Percentiles rank a stretch among this genome's conserved stretches.
phyloP scores from a whole-genome alignment of 441 rosid species.

The Daphne laureola region DNA sequence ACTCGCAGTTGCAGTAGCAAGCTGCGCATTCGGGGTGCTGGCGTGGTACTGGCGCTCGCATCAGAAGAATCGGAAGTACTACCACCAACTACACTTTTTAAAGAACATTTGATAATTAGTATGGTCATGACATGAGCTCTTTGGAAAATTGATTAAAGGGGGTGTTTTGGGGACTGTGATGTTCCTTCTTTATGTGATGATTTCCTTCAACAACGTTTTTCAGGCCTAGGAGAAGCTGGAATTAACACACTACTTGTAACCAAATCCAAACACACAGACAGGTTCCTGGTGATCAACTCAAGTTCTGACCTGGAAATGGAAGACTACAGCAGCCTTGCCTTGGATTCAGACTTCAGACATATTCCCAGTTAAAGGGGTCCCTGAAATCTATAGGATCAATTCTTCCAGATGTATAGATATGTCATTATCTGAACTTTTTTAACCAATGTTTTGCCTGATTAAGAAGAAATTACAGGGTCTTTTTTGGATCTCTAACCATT shows the following conservation, averaged over 20 bases:
- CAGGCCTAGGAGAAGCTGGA: conserved; percentile 97
- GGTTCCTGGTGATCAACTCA: conserved; percentile 25
- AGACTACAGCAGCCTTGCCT: conserved; percentile 22
- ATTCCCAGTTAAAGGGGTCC: conserved; percentile 8
- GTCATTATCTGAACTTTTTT: too few species aligned
- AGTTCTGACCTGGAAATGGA: conserved; percentile 25
- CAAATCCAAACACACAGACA: conserved; percentile 25
- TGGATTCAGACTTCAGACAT: conserved; percentile 24
- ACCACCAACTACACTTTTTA: conserved; percentile 71
- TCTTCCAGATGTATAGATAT: too few species aligned
- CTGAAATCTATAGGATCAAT: not conserved
- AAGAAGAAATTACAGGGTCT: too few species aligned
- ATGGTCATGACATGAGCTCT: conserved; percentile 30
- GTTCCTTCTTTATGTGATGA: conserved; percentile 34
- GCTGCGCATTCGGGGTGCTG: conserved; percentile 96
- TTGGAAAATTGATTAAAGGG: conserved; percentile 16
- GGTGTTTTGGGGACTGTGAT: conserved; percentile 11
- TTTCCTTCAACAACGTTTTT: conserved; percentile 50
- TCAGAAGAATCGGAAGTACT: conserved; percentile 95
- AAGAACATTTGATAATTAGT: conserved; percentile 50
- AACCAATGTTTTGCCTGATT: too few species aligned
- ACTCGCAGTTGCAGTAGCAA: conserved; percentile 85
- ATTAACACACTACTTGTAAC: conserved; percentile 32
- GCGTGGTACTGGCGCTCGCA: conserved; percentile 98
- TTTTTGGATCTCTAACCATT: too few species aligned